A percentile compares a stretch with the other conserved stretches of the same genome.
Conservation (phyloP, 2,329 filamentous ascomycete species). For the Paecilomyces niveus region DNA sequence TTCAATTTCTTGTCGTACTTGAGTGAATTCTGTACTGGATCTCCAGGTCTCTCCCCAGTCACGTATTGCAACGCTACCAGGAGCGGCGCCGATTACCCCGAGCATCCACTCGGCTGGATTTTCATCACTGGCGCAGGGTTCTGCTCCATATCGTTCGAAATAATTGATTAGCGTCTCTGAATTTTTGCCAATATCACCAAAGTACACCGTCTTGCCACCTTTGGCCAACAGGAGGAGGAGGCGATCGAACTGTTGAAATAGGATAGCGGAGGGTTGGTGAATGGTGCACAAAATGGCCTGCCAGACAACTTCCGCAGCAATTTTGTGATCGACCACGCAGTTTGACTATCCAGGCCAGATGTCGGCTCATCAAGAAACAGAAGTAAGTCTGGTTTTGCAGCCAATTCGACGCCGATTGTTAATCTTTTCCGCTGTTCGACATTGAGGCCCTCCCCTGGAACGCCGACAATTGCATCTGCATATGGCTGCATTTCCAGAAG, state of each 20-base stretch:
- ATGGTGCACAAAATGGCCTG: slow-evolving; percentile 94
- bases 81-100: slow-evolving; percentile 51
- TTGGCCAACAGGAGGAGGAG: slow-evolving; percentile 58
- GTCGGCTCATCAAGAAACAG: slow-evolving; percentile 94
- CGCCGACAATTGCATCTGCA: slow-evolving; percentile 86
- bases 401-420: slow-evolving; percentile 93
- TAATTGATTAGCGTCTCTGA: slow-evolving; percentile 53
- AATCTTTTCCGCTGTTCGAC: slow-evolving; percentile 65
- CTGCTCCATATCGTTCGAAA: slow-evolving; percentile 59
- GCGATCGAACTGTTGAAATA: slow-evolving; percentile 77
- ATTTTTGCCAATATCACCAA: slow-evolving; percentile 58
- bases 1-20: slow-evolving; percentile 47
- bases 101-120: slow-evolving; percentile 76
- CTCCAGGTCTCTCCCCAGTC: slow-evolving; percentile 61
- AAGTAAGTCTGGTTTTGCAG: slow-evolving; percentile 80
- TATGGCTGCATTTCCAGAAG: slow-evolving; percentile 85
- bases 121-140: slow-evolving; percentile 52
- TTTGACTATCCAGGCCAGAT: slow-evolving; percentile 87
- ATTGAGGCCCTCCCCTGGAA: slow-evolving; percentile 70
- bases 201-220: slow-evolving; percentile 63
- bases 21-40: slow-evolving; percentile 49
- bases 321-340: slow-evolving; percentile 85
- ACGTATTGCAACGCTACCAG: slow-evolving; percentile 55
- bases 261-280: slow-evolving; percentile 87
- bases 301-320: slow-evolving; percentile 80